Base-by-base conservation (phyloP, 306 rosid genomes). In the Hylodesmum podocarpum region DNA sequence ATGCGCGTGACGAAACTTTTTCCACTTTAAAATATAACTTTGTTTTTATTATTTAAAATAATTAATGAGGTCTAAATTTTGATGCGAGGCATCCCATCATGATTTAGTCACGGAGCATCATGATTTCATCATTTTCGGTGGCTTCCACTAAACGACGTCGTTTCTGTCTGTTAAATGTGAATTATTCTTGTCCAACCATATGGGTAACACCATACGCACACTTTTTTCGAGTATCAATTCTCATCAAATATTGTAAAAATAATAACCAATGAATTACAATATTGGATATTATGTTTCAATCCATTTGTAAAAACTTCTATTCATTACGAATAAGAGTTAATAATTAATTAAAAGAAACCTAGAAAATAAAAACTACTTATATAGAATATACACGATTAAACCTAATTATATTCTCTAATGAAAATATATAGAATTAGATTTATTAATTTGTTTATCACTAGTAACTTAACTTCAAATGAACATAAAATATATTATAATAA, bases 91-190 rank as follows among this genome's bases (percentile, higher is more conserved):
- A 72, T 86, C 84, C 3, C 44, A 74, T 80, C 89, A 62, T 43
- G 77, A 44, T 78, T 34, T 19, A 19, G 14, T 73, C 68, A 55
- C 19, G 11, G 2, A 51, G 22, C 24, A 39, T 66, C 55, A 46
- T 62, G 34, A 39, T 63, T 9, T 65, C 14, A 71, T n/a, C 5
- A 58, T 34, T 66, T 47, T 22, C 8, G 10, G 0, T 36, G 1
- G 34, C 50, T 34, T 47, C 3, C 36, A 6, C 34, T 5, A 68
- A 33, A 78, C 87, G 84, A 78, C 77, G 66, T 13, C 90, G 93
- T 82, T 77, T 86, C 1, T 0, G 0, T 9, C 46, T 47, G n/a
- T n/a, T n/a, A n/a, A n/a, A 37, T 49, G 2, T 25, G 58, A 27
- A 24, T 37, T 27, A 73, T 55, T 64, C 65, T 76, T 65, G 22